Evolutionary conservation across 2,329 filamentous ascomycete species (phyloP).

Genomic region (Paraphoma sp.): DNA sequence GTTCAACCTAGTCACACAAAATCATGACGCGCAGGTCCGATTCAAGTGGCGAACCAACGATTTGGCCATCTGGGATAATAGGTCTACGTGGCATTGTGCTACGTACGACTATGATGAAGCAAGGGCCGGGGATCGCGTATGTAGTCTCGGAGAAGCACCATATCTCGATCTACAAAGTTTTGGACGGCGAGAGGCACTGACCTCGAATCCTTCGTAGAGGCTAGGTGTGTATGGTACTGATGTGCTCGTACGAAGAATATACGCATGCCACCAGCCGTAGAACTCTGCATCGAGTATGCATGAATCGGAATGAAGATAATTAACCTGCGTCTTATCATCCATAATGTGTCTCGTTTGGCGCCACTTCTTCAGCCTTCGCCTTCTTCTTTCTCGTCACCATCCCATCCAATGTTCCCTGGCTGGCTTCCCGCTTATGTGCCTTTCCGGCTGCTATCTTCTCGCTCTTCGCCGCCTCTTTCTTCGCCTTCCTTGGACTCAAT

Average conservation of each 20-base stretch:
- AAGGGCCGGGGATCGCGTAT: conserved; percentile 59
- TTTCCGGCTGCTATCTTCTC: conserved; percentile 60
- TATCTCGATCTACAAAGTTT: conserved; percentile 61
- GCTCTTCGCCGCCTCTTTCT: conserved; percentile 60
- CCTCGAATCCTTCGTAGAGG: too few species aligned
- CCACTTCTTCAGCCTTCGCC: conserved; percentile 32
- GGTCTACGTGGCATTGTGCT: conserved; percentile 64
- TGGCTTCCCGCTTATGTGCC: conserved; percentile 63
- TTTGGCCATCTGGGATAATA: conserved; percentile 71
- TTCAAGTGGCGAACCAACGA: conserved; percentile 52
- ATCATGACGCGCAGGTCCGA: conserved; percentile 61
- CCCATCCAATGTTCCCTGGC: conserved; percentile 53
- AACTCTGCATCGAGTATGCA: background rate
- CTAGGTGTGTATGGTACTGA: too few species aligned
- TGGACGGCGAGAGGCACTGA: conserved; percentile 53
- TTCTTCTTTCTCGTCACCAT: conserved; percentile 42
- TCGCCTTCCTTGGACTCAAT: conserved; percentile 17
- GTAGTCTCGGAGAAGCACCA: conserved; percentile 63
- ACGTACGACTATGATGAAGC: conserved; percentile 67
- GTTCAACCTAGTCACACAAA: conserved; percentile 55
- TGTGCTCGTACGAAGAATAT: too few species aligned
- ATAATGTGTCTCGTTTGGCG: conserved; percentile 20
- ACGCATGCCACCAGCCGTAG: too few species aligned
- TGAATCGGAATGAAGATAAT: background rate
- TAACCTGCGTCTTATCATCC: conserved; percentile 2